phyloP scores from a whole-genome alignment of 345 rosid species.

The Syzygium aqueum region DNA sequence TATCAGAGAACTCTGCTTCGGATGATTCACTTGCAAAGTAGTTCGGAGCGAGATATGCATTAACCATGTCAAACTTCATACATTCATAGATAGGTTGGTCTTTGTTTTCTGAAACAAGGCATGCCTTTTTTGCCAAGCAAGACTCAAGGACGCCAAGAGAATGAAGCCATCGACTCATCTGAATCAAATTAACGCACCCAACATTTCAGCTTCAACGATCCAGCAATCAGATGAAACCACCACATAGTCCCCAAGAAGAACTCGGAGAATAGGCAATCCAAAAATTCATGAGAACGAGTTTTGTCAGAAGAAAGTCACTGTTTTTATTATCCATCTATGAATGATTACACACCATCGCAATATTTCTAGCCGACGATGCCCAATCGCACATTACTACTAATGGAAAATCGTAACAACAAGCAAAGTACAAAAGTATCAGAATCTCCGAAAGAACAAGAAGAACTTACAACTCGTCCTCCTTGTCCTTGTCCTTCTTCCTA shows the following conservation, averaged over 20 bases:
- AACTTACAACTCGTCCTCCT: not conserved
- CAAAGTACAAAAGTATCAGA: not conserved
- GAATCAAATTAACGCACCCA: not conserved
- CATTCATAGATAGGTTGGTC: not conserved
- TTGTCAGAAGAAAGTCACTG: not conserved
- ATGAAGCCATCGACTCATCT: not conserved
- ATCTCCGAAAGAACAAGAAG: not conserved
- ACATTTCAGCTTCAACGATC: not conserved
- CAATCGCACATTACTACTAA: not conserved
- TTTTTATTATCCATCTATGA: not conserved
- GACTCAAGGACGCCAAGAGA: not conserved
- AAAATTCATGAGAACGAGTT: not conserved
- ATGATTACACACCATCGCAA: not conserved
- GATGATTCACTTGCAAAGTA: not conserved
- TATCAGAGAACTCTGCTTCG: not conserved
- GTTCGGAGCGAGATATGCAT: too few relatives aligned
- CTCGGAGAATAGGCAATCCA: not conserved
- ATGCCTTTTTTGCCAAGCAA: too few relatives aligned
- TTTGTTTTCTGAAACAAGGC: not conserved
- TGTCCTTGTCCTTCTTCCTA: conserved; percentile 29
- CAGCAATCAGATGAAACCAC: not conserved
- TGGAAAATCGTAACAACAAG: not conserved
- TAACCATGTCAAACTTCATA: not conserved
- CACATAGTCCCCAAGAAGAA: not conserved
- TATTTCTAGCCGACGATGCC: not conserved